A percentile compares a stretch with the other conserved stretches of the same genome.
Conservation (phyloP, 805 yeast species). For the Millerozyma acaciae region DNA sequence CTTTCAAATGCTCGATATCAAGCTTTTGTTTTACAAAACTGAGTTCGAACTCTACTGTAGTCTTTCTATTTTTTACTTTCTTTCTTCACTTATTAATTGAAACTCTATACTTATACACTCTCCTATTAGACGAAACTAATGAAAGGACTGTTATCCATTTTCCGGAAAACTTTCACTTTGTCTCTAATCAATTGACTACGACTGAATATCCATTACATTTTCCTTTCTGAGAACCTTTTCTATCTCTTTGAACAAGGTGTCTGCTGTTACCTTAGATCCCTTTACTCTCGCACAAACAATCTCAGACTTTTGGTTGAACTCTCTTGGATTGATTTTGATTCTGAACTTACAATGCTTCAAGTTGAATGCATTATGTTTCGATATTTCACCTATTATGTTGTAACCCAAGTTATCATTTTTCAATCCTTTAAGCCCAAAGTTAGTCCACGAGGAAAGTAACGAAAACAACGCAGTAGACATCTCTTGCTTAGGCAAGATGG, state of each 20-base stretch:
- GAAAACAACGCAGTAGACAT: constrained; percentile 62
- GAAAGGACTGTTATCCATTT: not conserved
- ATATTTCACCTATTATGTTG: constrained; percentile 57
- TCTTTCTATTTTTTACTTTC: too few species aligned
- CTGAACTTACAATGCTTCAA: constrained; percentile 63
- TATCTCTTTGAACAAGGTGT: constrained; percentile 57
- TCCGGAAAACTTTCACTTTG: not conserved
- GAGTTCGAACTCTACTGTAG: too few species aligned
- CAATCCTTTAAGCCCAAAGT: constrained; percentile 62
- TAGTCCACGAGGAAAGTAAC: constrained; percentile 63
- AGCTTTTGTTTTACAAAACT: too few species aligned
- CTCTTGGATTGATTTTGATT: constrained; percentile 46
- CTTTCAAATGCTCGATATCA: too few species aligned
- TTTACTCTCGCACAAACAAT: constrained; percentile 57
- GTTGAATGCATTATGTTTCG: constrained; percentile 58
- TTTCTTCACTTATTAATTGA: too few species aligned
- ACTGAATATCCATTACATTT: constrained; percentile 46
- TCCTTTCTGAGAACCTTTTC: constrained; percentile 64
- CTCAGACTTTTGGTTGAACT: constrained; percentile 42
- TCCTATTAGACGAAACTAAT: not conserved
- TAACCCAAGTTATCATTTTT: constrained; percentile 38
- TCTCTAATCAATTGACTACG: too few species aligned
- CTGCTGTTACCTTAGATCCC: constrained; percentile 63
- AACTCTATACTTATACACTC: too few species aligned
- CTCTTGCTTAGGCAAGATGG: constrained; percentile 48